Conservation (phyloP, 345 rosid genomes). For the Passiflora organensis region DNA sequence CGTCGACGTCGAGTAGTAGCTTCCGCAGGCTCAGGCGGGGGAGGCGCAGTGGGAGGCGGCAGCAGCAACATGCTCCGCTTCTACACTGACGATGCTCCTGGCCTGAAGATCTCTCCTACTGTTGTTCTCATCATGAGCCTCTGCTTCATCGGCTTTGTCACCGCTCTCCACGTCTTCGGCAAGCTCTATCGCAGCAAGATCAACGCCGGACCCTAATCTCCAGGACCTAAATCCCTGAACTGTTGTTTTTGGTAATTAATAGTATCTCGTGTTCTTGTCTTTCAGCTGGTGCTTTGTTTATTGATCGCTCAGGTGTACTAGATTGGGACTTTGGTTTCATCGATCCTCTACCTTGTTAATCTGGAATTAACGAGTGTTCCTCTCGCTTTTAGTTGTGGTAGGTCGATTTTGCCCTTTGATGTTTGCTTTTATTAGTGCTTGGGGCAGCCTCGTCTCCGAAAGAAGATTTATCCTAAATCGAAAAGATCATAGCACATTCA, state of each 20-base stretch:
- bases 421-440: no score
- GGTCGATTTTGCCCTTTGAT: no score
- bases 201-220: slow-evolving; percentile 32
- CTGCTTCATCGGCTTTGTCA: slow-evolving; percentile 93
- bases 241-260: no score
- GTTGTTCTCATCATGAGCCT: slow-evolving; percentile 89
- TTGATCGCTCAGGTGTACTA: slow-evolving; percentile 14
- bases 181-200: slow-evolving; percentile 73
- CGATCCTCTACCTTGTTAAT: neutral
- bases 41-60: slow-evolving; percentile 28
- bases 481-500: no score
- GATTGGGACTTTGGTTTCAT: neutral
- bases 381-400: neutral
- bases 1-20: slow-evolving; percentile 70
- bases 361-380: neutral
- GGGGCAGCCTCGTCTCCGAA: no score
- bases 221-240: neutral
- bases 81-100: slow-evolving; percentile 96
- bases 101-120: slow-evolving; percentile 86
- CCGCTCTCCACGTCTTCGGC: slow-evolving; percentile 89
- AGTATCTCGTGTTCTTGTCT: neutral
- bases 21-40: slow-evolving; percentile 35
- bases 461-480: no score
- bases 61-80: slow-evolving; percentile 79
- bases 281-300: neutral